phyloP scores from a whole-genome alignment of 805 yeast genomes.

The Naumovozyma castellii region DNA sequence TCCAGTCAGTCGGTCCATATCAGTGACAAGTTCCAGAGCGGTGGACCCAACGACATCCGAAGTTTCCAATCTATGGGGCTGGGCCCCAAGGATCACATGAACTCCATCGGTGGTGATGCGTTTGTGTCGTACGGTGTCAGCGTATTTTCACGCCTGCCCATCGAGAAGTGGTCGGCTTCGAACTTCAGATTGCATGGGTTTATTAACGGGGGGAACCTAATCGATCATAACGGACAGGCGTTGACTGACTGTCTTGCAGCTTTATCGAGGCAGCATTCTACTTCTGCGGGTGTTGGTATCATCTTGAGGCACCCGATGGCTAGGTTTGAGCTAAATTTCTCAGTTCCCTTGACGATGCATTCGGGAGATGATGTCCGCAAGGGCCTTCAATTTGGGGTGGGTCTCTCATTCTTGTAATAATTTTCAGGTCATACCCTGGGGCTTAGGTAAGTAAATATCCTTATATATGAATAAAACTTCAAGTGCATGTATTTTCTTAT shows the following conservation, averaged over 20 bases:
- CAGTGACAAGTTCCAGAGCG: constrained; percentile 74
- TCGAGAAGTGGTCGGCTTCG: constrained; percentile 32
- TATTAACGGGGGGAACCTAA: constrained; percentile 54
- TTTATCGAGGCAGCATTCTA: constrained; percentile 36
- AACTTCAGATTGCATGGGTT: constrained; percentile 58
- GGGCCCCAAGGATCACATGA: constrained; percentile 49
- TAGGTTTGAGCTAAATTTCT: constrained; percentile 56
- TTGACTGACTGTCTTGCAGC: constrained; percentile 16
- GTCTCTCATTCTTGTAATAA: constrained; percentile 44
- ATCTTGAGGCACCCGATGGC: constrained; percentile 56
- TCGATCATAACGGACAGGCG: constrained; percentile 26
- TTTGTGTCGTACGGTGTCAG: constrained; percentile 49
- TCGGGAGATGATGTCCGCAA: constrained; percentile 44
- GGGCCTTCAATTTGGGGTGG: constrained; percentile 61
- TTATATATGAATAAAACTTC: not conserved
- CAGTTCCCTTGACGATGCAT: constrained; percentile 49
- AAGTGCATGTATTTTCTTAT: too few species aligned
- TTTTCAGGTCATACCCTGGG: too few species aligned
- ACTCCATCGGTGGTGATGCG: constrained; percentile 59
- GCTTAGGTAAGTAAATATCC: too few species aligned
- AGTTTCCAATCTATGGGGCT: constrained; percentile 61
- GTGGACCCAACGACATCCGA: constrained; percentile 66
- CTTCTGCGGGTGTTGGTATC: constrained; percentile 51
- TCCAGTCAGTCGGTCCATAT: constrained; percentile 39
- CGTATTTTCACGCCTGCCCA: constrained; percentile 53